A percentile compares a stretch with the other conserved stretches of the same genome.
Conservation (phyloP, 2,329 filamentous ascomycete species). For the Bipolaris oryzae region DNA sequence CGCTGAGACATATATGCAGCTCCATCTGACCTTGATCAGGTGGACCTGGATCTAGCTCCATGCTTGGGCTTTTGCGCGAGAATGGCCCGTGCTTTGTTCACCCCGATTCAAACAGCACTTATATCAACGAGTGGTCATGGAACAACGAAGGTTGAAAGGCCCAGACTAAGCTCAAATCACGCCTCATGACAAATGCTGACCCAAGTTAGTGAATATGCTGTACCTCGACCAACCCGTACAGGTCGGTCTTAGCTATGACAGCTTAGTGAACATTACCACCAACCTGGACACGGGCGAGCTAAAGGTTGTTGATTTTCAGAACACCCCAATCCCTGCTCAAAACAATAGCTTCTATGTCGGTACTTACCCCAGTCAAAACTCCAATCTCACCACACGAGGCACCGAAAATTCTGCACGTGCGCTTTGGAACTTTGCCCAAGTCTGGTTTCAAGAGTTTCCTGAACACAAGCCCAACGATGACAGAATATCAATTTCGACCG, state of each 20-base stretch:
- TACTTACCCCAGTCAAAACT: slow-evolving; percentile 57
- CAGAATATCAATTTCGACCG: slow-evolving; percentile 57
- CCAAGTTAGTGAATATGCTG: slow-evolving; percentile 53
- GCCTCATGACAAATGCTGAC: background rate
- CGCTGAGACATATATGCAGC: background rate
- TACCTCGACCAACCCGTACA: slow-evolving; percentile 69
- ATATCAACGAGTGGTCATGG: slow-evolving; percentile 65
- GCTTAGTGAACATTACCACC: slow-evolving; percentile 40
- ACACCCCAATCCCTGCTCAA: slow-evolving; percentile 48
- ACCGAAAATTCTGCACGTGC: slow-evolving; percentile 61
- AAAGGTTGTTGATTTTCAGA: slow-evolving; percentile 39
- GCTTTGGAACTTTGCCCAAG: slow-evolving; percentile 64
- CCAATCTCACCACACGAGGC: slow-evolving; percentile 55
- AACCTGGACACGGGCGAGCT: slow-evolving; percentile 33
- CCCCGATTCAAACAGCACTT: slow-evolving; percentile 57
- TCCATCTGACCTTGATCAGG: slow-evolving; percentile 29
- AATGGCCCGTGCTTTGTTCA: slow-evolving; percentile 63
- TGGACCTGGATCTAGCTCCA: slow-evolving; percentile 60
- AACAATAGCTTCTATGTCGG: slow-evolving; percentile 61
- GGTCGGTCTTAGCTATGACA: slow-evolving; percentile 58
- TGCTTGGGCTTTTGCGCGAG: slow-evolving; percentile 45
- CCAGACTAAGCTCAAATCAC: background rate
- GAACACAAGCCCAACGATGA: slow-evolving; percentile 65
- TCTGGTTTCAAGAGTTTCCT: slow-evolving; percentile 68
- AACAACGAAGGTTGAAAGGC: slow-evolving; percentile 56